Evolutionary conservation across 208 protist genomes (phyloP).

Genomic region (Trypanosoma cruzi): DNA sequence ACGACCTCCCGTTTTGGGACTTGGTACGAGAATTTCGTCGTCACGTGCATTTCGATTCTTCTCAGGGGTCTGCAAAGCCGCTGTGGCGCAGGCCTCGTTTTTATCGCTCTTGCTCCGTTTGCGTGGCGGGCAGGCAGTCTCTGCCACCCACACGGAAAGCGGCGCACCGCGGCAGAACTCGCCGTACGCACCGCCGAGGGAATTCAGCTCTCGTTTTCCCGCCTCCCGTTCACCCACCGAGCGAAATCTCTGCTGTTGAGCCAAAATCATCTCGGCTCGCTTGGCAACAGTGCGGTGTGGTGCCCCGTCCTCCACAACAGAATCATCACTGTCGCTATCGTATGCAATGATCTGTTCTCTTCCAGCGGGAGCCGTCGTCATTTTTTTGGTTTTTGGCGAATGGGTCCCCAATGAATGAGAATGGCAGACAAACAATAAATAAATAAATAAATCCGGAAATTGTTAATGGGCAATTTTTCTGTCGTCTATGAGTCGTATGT

Average conservation of each 20-base stretch:
- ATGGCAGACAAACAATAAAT: too few species aligned
- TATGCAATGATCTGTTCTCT: constrained; percentile 18
- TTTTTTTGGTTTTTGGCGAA: too few species aligned
- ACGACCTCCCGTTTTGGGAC: not conserved
- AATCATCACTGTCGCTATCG: constrained; percentile 14
- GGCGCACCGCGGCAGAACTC: constrained; percentile 29
- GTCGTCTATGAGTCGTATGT: too few species aligned
- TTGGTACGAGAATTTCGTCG: not conserved
- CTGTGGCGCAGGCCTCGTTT: not conserved
- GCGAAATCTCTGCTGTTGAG: constrained; percentile 14
- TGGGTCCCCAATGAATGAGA: too few species aligned
- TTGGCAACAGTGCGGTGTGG: not conserved
- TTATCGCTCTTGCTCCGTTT: not conserved
- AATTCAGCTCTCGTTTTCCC: constrained; percentile 27
- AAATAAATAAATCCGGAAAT: too few species aligned
- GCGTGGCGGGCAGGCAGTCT: not conserved
- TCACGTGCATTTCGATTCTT: not conserved
- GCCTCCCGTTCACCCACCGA: constrained; percentile 25
- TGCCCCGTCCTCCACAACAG: not conserved
- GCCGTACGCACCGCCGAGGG: constrained; percentile 60
- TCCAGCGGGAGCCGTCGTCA: not conserved
- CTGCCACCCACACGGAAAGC: constrained; percentile 45
- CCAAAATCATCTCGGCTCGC: constrained; percentile 15
- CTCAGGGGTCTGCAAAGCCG: not conserved
- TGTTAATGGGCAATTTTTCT: too few species aligned